Evolutionary conservation across 2,329 filamentous ascomycete genomes (phyloP).

Genomic region (Keithomyces neogunnii): DNA sequence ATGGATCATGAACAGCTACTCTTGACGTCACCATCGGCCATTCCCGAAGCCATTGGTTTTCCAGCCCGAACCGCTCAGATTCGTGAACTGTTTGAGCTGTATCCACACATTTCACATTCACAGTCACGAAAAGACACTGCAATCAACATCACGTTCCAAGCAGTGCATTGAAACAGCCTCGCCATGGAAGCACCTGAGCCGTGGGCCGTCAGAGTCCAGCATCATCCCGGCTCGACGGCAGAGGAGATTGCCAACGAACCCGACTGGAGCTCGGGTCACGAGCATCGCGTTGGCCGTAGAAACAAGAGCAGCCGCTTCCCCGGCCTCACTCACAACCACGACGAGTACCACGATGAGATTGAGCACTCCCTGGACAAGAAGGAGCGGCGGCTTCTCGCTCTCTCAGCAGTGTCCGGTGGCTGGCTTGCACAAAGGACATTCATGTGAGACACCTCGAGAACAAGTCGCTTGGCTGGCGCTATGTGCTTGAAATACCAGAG

Average conservation of each 20-base stretch:
- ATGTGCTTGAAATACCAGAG: constrained; percentile 38
- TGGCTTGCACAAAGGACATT: constrained; percentile 24
- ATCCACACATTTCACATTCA: no score
- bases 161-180: no score
- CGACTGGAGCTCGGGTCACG: constrained; percentile 28
- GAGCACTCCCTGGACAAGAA: background rate
- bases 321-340: constrained; percentile 15
- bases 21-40: no score
- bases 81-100: no score
- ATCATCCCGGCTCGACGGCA: constrained; percentile 28
- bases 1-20: no score
- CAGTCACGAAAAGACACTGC: no score
- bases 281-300: constrained; percentile 27
- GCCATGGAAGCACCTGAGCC: background rate
- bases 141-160: no score
- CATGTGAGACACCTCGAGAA: constrained; percentile 33
- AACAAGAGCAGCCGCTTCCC: constrained; percentile 26
- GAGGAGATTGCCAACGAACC: constrained; percentile 33
- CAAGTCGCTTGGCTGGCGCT: constrained; percentile 38
- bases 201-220: constrained; percentile 1
- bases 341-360: background rate
- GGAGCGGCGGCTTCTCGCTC: background rate
- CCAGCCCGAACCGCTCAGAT: no score
- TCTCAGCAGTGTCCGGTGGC: background rate
- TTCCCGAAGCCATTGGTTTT: no score